Percentiles rank a stretch among this genome's conserved stretches.
Conservation (phyloP, 2,329 filamentous ascomycete genomes). For the Thermothelomyces thermophilus region DNA sequence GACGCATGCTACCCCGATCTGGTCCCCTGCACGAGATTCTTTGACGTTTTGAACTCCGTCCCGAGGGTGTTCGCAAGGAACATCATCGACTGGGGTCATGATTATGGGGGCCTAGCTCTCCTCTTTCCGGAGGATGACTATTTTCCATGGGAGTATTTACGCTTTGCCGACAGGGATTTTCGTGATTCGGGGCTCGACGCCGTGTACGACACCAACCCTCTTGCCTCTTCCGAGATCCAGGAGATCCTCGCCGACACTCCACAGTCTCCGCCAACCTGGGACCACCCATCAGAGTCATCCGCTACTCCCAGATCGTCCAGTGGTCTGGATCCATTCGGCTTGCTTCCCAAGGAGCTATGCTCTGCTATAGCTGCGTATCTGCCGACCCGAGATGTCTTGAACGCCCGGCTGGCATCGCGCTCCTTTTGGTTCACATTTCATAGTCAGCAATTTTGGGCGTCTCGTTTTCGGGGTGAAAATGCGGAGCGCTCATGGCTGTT, state of each 20-base stretch:
- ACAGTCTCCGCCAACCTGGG: not conserved
- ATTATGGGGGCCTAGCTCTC: not conserved
- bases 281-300: too few relatives aligned
- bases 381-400: not conserved
- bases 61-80: not conserved
- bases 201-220: not conserved
- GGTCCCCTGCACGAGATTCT: not conserved
- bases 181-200: not conserved
- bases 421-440: not conserved
- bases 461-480: not conserved
- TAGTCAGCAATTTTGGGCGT: constrained; percentile 5
- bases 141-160: not conserved
- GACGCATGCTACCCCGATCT: not conserved
- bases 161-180: not conserved
- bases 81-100: not conserved
- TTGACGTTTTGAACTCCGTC: constrained; percentile 1
- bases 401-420: not conserved
- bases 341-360: constrained; percentile 1
- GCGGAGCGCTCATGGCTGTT: constrained; percentile 2
- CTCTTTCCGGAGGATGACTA: not conserved
- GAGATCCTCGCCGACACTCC: not conserved
- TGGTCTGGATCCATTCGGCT: not conserved
- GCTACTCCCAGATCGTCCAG: not conserved
- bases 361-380: not conserved
- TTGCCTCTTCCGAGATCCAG: not conserved